Percentiles rank a stretch among this genome's conserved stretches.
Evolutionary conservation across 306 rosid genomes (phyloP).

Genomic region (Casuarina cunninghamiana): DNA sequence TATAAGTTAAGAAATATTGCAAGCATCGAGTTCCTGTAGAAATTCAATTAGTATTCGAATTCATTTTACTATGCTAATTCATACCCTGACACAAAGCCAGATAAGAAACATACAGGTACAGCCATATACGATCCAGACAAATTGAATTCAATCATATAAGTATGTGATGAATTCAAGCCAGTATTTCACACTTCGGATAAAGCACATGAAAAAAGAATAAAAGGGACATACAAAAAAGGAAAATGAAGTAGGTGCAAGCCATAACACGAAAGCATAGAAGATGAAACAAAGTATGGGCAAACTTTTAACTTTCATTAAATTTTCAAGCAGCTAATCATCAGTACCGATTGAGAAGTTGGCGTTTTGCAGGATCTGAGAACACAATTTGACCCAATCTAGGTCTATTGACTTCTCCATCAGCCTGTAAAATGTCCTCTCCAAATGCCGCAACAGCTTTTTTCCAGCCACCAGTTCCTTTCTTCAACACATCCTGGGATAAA

Average conservation of each 20-base stretch:
- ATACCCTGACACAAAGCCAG: background rate
- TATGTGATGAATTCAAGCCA: background rate
- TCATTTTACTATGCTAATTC: too few relatives aligned
- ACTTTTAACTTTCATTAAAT: background rate
- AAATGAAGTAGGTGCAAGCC: background rate
- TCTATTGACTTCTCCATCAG: constrained; percentile 76
- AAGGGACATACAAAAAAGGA: background rate
- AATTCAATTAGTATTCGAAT: background rate
- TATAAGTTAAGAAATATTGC: background rate
- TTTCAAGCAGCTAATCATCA: background rate
- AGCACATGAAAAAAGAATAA: background rate
- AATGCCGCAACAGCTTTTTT: constrained; percentile 69
- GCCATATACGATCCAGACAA: background rate
- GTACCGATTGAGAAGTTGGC: constrained; percentile 80
- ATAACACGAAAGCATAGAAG: background rate
- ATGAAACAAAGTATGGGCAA: background rate
- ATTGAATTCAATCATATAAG: background rate
- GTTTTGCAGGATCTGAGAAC: constrained; percentile 68
- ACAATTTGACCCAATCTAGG: constrained; percentile 76
- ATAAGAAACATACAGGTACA: background rate
- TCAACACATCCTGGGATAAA: constrained; percentile 58
- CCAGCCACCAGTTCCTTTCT: constrained; percentile 74
- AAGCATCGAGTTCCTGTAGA: background rate
- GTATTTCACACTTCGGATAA: background rate
- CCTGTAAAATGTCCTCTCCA: constrained; percentile 71